These are phyloP conservation scores for Paramecium primaurelia DNA, from an alignment of 73 alveolate genomes.

Conservation along the genomic window DNA sequence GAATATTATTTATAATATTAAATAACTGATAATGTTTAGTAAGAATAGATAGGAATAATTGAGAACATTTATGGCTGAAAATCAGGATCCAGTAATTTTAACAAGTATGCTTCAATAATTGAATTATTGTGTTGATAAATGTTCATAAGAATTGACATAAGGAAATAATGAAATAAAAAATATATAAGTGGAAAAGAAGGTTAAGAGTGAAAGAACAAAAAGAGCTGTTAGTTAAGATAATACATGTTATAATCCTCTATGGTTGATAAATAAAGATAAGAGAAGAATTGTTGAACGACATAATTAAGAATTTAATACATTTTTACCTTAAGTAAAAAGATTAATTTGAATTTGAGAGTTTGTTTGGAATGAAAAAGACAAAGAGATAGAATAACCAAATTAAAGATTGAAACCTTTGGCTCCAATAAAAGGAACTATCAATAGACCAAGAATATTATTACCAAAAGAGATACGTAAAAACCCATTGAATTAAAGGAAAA, in stretches of 20 bases:
- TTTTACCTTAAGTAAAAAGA: not conserved
- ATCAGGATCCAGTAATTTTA: not conserved
- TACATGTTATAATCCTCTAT: not conserved
- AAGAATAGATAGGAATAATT: not conserved
- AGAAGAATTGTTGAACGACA: not conserved
- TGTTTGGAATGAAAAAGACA: not conserved
- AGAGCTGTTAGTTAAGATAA: not conserved
- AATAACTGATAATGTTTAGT: not conserved
- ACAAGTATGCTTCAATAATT: not conserved
- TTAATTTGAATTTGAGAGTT: not conserved
- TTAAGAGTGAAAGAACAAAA: not conserved
- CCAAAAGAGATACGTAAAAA: constrained; percentile 21
- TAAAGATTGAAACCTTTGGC: not conserved
- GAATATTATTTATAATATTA: not conserved
- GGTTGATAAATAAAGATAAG: not conserved
- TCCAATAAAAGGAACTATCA: not conserved
- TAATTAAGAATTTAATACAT: not conserved
- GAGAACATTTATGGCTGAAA: not conserved
- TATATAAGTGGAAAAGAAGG: not conserved
- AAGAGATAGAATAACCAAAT: not conserved
- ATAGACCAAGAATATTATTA: not conserved
- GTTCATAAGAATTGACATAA: not conserved
- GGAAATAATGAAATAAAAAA: not conserved
- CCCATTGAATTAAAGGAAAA: constrained; percentile 21
- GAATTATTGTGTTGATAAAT: not conserved